phyloP scores from a whole-genome alignment of 192 early-diverging fungal genomes.

The Podila epicladia region DNA sequence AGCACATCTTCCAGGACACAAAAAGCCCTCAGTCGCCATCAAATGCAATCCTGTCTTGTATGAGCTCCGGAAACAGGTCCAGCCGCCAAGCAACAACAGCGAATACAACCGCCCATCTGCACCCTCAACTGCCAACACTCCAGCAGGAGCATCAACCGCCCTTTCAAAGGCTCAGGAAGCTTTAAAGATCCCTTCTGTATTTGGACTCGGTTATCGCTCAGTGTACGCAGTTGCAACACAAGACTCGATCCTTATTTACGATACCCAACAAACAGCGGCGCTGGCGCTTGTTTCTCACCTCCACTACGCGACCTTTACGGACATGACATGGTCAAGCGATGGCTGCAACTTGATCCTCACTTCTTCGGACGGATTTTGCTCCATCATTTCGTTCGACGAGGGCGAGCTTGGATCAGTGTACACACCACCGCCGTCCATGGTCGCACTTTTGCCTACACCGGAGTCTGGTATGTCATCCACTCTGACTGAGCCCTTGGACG shows the following conservation, averaged over 20 bases:
- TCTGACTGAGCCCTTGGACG: slow-evolving; percentile 9
- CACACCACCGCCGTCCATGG: slow-evolving; percentile 25
- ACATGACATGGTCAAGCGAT: slow-evolving; percentile 86
- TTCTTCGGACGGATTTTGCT: slow-evolving; percentile 90
- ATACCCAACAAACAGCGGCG: slow-evolving; percentile 79
- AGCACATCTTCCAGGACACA: slow-evolving; percentile 72
- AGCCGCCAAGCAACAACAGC: slow-evolving; percentile 12
- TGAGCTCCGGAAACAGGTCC: slow-evolving; percentile 43
- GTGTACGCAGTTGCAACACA: slow-evolving; percentile 89
- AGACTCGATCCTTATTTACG: slow-evolving; percentile 86
- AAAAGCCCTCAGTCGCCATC: slow-evolving; percentile 82
- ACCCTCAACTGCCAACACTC: slow-evolving; percentile 3
- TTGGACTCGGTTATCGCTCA: slow-evolving; percentile 75
- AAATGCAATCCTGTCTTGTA: slow-evolving; percentile 74
- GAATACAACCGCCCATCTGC: slow-evolving; percentile 7
- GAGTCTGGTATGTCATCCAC: background rate
- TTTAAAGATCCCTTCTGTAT: slow-evolving; percentile 26
- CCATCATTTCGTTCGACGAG: slow-evolving; percentile 76
- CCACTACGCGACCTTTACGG: slow-evolving; percentile 91
- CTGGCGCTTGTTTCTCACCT: slow-evolving; percentile 79
- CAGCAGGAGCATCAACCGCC: background rate
- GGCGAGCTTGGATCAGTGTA: slow-evolving; percentile 67
- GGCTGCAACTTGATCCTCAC: slow-evolving; percentile 79
- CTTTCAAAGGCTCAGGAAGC: slow-evolving; percentile 6
- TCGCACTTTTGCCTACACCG: slow-evolving; percentile 8